Evolutionary conservation across 495 filamentous ascomycete genomes (phyloP), one percentile per base, ranked within the genome.

Genomic region (Letharia lupina): DNA sequence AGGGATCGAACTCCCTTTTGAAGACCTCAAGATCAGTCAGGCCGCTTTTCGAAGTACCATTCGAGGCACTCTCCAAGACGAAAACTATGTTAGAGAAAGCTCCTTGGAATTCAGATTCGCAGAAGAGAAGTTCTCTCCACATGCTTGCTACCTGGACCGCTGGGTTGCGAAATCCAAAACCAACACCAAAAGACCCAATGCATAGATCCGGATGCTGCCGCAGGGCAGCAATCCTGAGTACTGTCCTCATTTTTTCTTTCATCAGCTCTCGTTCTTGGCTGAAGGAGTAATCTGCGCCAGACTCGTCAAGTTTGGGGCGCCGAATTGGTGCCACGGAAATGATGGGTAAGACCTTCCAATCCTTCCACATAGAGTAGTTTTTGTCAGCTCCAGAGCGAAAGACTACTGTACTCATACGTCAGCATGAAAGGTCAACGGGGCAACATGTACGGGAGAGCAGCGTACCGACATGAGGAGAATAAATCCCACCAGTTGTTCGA

Each of bases 101-200:
- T 37, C 87, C 87, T n/a, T 77, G 74, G 58, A 91, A 85, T 68
- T 91, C 88, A 0, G 80, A 77, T 63, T 88, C 84, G 61, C 82
- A 79, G 59, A 88, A 83, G 4, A 89, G 77, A 3, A 89, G 76
- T 63, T 87, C 83, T 64, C 84, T 78, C 88, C 88, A 91, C 66
- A 91, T 81, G 62, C 78, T 78, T 44, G 88, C 86, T 18, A 91
- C 78, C 71, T 90, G 87, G 63, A 78, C 73, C 4, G 84, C 79
- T 35, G 88, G 88, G 69, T 91, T 91, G 56, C 84, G 81, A 72
- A 88, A 87, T 47, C 83, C 83, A 59, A 86, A 86, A 2, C 88
- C 88, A 3, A 87, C 77, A 10, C 88, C 88, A 73, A 91, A 91
- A 33, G 86, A 85, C 28, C 87, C 87, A 61, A 91, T 81, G 68